Evolutionary conservation across 192 early-diverging fungal genomes (phyloP).

Genomic region (Coemansia sp.): DNA sequence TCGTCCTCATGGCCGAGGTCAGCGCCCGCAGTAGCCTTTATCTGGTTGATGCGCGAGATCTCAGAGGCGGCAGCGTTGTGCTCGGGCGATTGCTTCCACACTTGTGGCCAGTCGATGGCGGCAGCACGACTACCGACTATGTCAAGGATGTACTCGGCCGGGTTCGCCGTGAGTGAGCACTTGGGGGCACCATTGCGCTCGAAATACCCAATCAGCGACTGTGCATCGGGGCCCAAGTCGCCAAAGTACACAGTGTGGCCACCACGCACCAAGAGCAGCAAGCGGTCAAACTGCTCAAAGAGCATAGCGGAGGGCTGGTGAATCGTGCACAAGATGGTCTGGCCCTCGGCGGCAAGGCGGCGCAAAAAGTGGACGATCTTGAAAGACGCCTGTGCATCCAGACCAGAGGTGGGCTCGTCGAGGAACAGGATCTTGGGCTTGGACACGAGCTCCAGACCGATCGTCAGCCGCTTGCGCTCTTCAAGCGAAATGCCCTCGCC

Average conservation of each 20-base stretch:
- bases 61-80: conserved; percentile 16
- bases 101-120: conserved; percentile 53
- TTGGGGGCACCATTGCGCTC: conserved; percentile 67
- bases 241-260: conserved; percentile 82
- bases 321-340: conserved; percentile 77
- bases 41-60: conserved; percentile 46
- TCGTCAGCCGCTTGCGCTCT: conserved; percentile 84
- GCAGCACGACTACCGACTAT: conserved; percentile 67
- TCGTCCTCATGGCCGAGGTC: conserved; percentile 17
- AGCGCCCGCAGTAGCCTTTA: conserved; percentile 10
- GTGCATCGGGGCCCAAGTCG: conserved; percentile 67
- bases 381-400: conserved; percentile 74
- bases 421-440: conserved; percentile 80
- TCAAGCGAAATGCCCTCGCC: conserved; percentile 81
- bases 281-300: conserved; percentile 83
- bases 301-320: conserved; percentile 84
- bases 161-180: conserved; percentile 68
- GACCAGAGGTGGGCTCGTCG: conserved; percentile 88
- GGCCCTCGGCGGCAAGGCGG: conserved; percentile 61
- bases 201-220: conserved; percentile 69
- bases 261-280: conserved; percentile 75
- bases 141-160: conserved; percentile 85
- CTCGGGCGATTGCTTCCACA: conserved; percentile 54
- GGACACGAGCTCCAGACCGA: conserved; percentile 81
- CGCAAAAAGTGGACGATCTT: conserved; percentile 74